Evolutionary conservation across 73 alveolate species (phyloP), one percentile per base, ranked within the genome.

Genomic region (Blepharisma stoltei): DNA sequence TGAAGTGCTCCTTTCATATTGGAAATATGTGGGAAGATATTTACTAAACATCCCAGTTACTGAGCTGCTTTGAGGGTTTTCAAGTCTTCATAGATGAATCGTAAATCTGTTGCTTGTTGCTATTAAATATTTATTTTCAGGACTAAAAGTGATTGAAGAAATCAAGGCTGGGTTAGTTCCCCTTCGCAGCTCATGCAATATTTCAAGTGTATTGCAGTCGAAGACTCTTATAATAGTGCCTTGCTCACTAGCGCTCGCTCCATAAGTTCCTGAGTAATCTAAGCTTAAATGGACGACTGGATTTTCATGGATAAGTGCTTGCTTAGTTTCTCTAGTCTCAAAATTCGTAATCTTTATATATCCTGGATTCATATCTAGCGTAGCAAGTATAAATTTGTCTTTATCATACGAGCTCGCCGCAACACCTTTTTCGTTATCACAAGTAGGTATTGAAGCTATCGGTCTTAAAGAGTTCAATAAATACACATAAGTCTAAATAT

Each of bases 111-210:
- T 60, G 23, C 73, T 60, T 18, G 73, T 60, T 11, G 23, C 73
- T 20, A 25, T 53, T 14, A 69, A 53, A 86, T 90, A 93, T 48
- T 83, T 77, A 37, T 96, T 65, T 48, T 67, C 79, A 66, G 81
- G 85, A 84, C 92, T 95, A 86, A 97, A 95, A 32, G 98, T 90
- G 27, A 97, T 91, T 44, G 94, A 88, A 70, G 88, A 86, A 52
- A 96, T 96, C 68, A 92, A 94, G 0, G 98, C 99, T 68, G 86
- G 88, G 60, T 93, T 98, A 67, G 93, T 67, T 27, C 99, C 99
- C 70, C 99, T 80, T 54, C 99, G 77, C 14, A 96, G 86, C 78
- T 96, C 99, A 79, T 95, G 77, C 54, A 82, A 82, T 52, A 77
- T 92, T 60, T 89, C 45, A 11, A 80, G 93, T 7, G 83, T 87